Evolutionary conservation across 768 basidiomycete species (phyloP), one percentile per base, ranked within the genome.

Genomic region (Cantharellus anzutake): DNA sequence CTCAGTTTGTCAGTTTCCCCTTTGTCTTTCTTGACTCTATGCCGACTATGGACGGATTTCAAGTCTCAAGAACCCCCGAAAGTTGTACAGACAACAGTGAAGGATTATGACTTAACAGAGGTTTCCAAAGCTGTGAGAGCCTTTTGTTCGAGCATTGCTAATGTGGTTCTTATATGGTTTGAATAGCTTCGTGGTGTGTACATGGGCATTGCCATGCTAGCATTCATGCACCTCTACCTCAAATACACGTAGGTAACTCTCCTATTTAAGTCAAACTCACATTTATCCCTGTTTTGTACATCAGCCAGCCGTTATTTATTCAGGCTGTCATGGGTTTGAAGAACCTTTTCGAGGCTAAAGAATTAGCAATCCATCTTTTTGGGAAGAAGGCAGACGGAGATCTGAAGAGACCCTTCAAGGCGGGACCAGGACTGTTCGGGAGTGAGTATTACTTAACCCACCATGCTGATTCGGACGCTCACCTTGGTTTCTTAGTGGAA

Each of bases 291-390:
- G 11, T 55, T 11, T 55, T 37, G 11, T 7, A 7, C 11, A 11
- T 11, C 52, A 55, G 52, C 35, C 93, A 94, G 68, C 94, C 94
- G 4, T 80, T 98, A 64, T 94, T 97, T 73, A 85, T 97, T 64
- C 94, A 97, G 70, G 80, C 80, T 7, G 78, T 99, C 65, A 96
- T 94, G 90, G 88, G 87, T n/a, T 60, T 96, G 67, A 98, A 99
- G 76, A 79, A 77, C 51, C 70, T 93, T 38, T 88, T 85, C 70
- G 93, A 97, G 67, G 82, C 86, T 60, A 90, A 90, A 68, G 78
- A 79, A 16, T 78, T 93, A 63, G 76, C 82, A 42, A 83, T 99
- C 61, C 83, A 94, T 74, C 51, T 97, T 59, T 72, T 89, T 34
- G 86, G 86, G 42, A 78, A 83, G 70, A 74, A 79, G 14, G 81